A percentile compares a stretch with the other conserved stretches of the same genome.
These are phyloP conservation scores for Podospora didyma DNA, from an alignment of 495 filamentous ascomycete species.

Conservation along the genomic window DNA sequence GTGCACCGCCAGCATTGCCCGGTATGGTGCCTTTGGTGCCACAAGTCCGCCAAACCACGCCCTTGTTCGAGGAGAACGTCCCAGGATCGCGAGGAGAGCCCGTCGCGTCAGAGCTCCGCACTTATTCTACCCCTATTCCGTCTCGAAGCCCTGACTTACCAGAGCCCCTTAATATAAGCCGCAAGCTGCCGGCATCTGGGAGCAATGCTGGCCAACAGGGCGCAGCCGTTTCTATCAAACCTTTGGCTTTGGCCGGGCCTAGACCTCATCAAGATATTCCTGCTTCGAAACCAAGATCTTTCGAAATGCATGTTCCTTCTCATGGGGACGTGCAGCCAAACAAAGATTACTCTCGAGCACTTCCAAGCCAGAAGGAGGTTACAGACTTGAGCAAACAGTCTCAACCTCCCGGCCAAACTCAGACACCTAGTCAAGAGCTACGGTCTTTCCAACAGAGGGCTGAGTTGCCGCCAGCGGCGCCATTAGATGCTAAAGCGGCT, in stretches of 20 bases:
- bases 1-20: constrained; percentile 4
- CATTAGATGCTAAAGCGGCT: no score
- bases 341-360: no score
- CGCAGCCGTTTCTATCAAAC: neutral
- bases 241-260: neutral
- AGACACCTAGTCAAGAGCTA: no score
- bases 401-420: no score
- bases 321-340: no score
- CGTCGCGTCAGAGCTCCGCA: neutral
- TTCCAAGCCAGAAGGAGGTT: no score
- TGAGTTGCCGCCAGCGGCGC: no score
- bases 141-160: constrained; percentile 13
- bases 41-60: neutral
- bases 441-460: no score
- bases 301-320: no score
- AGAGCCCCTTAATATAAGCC: constrained; percentile 17
- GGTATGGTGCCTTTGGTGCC: neutral
- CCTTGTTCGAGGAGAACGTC: neutral
- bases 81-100: neutral
- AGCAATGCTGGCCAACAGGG: neutral
- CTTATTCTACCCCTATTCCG: constrained; percentile 10
- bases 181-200: constrained; percentile 5
- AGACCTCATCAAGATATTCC: neutral
- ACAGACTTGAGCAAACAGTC: no score
- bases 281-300: neutral